A percentile compares a stretch with the other conserved stretches of the same genome.
Conservation (phyloP, 306 rosid species). For the Abrus pulchellus region DNA sequence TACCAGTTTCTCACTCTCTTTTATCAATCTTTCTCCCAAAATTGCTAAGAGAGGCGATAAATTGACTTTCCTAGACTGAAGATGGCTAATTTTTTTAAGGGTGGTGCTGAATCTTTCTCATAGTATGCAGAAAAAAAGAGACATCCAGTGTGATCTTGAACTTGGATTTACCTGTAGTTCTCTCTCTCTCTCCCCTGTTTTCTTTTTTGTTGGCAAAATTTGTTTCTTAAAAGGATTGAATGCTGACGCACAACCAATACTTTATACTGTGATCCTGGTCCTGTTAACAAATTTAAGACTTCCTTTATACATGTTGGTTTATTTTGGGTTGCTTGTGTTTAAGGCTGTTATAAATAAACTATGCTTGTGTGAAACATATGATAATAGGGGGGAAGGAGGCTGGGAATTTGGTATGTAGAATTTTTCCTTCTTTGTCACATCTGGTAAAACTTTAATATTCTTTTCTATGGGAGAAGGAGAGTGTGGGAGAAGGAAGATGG, state of each 20-base stretch:
- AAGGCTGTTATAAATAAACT: slow-evolving; percentile 17
- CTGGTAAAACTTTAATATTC: slow-evolving; percentile 23
- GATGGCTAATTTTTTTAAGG: slow-evolving; percentile 22
- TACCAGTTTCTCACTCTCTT: slow-evolving; percentile 27
- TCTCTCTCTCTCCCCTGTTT: no score
- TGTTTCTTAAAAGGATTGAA: slow-evolving; percentile 3
- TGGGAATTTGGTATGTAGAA: background rate
- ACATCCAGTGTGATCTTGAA: background rate
- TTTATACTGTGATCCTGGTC: background rate
- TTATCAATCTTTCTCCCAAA: slow-evolving; percentile 18
- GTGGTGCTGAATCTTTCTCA: slow-evolving; percentile 13
- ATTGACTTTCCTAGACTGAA: slow-evolving; percentile 27
- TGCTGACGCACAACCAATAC: background rate
- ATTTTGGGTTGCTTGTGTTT: slow-evolving; percentile 27
- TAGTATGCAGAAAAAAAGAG: slow-evolving; percentile 24
- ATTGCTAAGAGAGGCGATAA: slow-evolving; percentile 25
- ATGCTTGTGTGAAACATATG: slow-evolving; percentile 24
- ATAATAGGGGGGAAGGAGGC: background rate
- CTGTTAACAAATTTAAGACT: slow-evolving; percentile 34
- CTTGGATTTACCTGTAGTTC: background rate
- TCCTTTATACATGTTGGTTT: slow-evolving; percentile 18
- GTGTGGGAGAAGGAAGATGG: slow-evolving; percentile 24
- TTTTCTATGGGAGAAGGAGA: slow-evolving; percentile 15
- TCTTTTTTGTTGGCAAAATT: background rate
- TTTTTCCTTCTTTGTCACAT: background rate